Percentiles rank a stretch among this genome's conserved stretches.
These are phyloP conservation scores for Sphaerosporella brunnea DNA, from an alignment of 495 filamentous ascomycete species.

Conservation along the genomic window DNA sequence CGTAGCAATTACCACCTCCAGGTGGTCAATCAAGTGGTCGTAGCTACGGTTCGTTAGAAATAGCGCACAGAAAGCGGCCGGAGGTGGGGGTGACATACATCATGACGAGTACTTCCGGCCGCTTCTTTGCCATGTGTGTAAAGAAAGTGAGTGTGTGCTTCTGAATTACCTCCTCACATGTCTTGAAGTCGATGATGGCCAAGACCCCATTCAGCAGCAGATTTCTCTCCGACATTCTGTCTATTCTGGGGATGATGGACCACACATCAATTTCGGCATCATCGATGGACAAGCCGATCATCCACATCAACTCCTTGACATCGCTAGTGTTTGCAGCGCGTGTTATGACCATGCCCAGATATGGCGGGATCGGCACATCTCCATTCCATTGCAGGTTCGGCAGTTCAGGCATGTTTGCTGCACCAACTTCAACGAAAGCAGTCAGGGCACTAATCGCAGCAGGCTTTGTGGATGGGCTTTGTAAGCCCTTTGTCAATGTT, in stretches of 20 bases:
- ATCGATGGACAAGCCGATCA: slow-evolving; percentile 11
- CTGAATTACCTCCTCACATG: slow-evolving; percentile 22
- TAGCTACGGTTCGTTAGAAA: slow-evolving; percentile 3
- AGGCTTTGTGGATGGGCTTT: slow-evolving; percentile 38
- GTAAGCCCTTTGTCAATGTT: slow-evolving; percentile 41
- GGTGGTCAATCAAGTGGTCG: slow-evolving; percentile 21
- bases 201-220: slow-evolving; percentile 18
- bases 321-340: slow-evolving; percentile 20
- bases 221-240: slow-evolving; percentile 19
- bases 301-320: slow-evolving; percentile 23
- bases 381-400: background rate
- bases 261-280: slow-evolving; percentile 2
- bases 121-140: slow-evolving; percentile 13
- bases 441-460: slow-evolving; percentile 39
- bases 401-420: slow-evolving; percentile 21
- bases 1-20: slow-evolving; percentile 18
- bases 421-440: slow-evolving; percentile 42
- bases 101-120: slow-evolving; percentile 21
- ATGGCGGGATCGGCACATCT: slow-evolving; percentile 24
- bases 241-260: slow-evolving; percentile 13
- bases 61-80: background rate
- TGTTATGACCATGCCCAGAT: slow-evolving; percentile 21
- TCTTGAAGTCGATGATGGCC: slow-evolving; percentile 23
- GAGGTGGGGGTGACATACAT: slow-evolving; percentile 5
- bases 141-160: slow-evolving; percentile 16